Conservation (phyloP, 2,329 filamentous ascomycete species). For the Neofusicoccum parvum region DNA sequence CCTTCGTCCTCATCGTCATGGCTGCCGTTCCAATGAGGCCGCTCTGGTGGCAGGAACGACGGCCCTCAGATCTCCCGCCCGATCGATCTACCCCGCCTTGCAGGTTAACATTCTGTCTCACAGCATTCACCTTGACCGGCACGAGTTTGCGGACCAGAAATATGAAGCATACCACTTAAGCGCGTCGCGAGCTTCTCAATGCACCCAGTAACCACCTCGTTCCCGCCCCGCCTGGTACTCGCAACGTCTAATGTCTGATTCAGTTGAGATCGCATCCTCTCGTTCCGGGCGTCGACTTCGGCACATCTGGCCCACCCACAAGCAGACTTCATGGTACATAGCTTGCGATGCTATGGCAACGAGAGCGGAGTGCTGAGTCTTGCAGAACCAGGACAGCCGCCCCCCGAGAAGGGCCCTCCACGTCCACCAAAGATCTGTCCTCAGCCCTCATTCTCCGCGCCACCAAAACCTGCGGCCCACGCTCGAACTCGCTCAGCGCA, state of each 20-base stretch:
- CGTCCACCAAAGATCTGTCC: constrained; percentile 1
- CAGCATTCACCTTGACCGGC: constrained; percentile 16
- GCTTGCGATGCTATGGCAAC: background rate
- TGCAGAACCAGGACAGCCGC: constrained; percentile 25
- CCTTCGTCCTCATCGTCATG: background rate
- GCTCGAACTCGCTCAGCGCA: background rate
- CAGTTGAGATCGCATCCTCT: constrained; percentile 31
- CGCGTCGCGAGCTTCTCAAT: constrained; percentile 38
- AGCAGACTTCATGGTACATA: constrained; percentile 15
- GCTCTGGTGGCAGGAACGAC: constrained; percentile 9
- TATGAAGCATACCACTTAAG: constrained; percentile 41
- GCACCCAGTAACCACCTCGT: constrained; percentile 30
- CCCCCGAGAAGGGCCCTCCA: constrained; percentile 28
- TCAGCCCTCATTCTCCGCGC: constrained; percentile 1
- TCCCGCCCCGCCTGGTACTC: background rate
- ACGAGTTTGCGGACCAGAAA: constrained; percentile 16
- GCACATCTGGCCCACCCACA: constrained; percentile 14
- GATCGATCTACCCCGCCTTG: background rate
- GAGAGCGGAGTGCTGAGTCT: background rate
- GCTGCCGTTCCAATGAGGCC: background rate
- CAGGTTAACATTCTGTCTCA: background rate
- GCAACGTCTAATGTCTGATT: constrained; percentile 4
- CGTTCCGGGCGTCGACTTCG: constrained; percentile 26
- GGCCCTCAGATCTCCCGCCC: background rate
- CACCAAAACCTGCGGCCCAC: background rate